A percentile compares a stretch with the other conserved stretches of the same genome.
Conservation (phyloP, 257 asterid species). For the Solanum lignicaule region DNA sequence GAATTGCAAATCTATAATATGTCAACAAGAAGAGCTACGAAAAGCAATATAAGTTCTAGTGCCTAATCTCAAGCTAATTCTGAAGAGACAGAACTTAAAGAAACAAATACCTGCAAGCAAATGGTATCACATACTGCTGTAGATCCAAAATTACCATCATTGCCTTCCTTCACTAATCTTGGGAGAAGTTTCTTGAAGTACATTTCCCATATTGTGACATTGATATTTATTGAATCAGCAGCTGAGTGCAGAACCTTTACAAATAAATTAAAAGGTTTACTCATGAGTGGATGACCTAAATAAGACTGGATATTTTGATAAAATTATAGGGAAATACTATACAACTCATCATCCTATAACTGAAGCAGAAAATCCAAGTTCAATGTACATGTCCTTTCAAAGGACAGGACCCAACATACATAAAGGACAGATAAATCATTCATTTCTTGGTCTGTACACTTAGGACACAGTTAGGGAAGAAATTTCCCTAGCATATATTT, state of each 20-base stretch:
- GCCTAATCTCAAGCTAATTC: background rate
- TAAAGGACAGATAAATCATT: background rate
- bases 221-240: slow-evolving; percentile 71
- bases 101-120: slow-evolving; percentile 72
- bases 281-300: background rate
- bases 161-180: slow-evolving; percentile 61
- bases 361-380: background rate
- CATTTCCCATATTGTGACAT: slow-evolving; percentile 65
- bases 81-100: background rate
- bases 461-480: background rate
- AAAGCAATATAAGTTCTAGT: background rate
- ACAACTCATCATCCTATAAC: background rate
- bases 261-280: background rate
- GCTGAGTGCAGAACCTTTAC: slow-evolving; percentile 71
- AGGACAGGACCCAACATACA: background rate
- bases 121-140: slow-evolving; percentile 74
- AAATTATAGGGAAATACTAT: background rate
- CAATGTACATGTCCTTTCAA: background rate
- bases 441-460: background rate
- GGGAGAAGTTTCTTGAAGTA: slow-evolving; percentile 80
- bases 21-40: background rate
- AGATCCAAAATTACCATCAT: slow-evolving; percentile 86
- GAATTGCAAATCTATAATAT: background rate
- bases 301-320: background rate
- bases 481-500: background rate